Base-by-base conservation (phyloP, 1,139 yeast genomes). In the Suhomyces bribrorum region DNA sequence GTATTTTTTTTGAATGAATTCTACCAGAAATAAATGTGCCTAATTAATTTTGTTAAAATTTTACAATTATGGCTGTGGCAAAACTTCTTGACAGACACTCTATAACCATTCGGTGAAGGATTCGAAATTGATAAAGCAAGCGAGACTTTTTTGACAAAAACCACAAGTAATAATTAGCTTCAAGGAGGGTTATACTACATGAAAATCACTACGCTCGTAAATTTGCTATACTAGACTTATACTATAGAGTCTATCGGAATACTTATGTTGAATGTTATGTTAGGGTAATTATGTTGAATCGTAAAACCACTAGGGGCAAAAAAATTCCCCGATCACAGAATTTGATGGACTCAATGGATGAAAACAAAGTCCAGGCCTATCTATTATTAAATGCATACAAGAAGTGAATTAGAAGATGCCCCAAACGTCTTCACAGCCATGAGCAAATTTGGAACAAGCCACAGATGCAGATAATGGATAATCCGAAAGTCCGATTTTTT, bases 391-490 rank as follows among this genome's bases (percentile, higher is more conserved):
- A 20, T 20, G 23, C 23, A n/a, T 20, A 20, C 23, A 20, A 20
- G 23, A 20, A 20, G 23, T 20, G 7, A 23, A 26, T 46, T 59
- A 69, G 46, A 53, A 68, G 54, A 92, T 90, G 36, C 81, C 82
- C 97, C 97, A 92, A 26, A 95, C 95, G 64, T 92, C 98, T 69
- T 92, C 98, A 60, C 96, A 89, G 38, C 97, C 97, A 60, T 92
- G 98, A 62, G 97, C 90, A 70, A 92, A 89, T 67, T 92, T 92
- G 51, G 96, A 86, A 66, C 97, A 92, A 15, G 98, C 97, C 41
- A 94, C 97, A 14, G 97, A 88, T 4, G 98, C 98, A 41, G 96
- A 86, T 48, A 92, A 77, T 37, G 98, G 96, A 62, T 90, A 92
- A 57, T 90, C 89, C 24, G 97, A 88, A 45, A 92, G 83, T 53